Evolutionary conservation across 1,284 basidiomycete species (phyloP), one percentile per base, ranked within the genome.

Genomic region (Ceratobasidium sp.): DNA sequence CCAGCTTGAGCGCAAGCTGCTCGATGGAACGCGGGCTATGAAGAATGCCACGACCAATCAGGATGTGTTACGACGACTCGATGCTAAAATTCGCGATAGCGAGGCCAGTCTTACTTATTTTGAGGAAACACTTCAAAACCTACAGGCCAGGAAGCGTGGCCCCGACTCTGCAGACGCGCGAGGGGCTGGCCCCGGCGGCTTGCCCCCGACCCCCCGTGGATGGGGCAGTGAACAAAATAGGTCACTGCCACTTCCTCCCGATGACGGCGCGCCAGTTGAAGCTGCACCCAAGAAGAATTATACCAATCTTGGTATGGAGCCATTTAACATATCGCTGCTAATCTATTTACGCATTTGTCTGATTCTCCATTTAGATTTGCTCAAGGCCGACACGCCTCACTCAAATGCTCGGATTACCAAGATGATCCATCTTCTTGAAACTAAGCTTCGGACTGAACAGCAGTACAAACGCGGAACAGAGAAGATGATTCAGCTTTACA

Each of bases 381-480:
- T 98, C 79, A 96, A 96, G 79, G 95, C 95, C 73, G 97, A 99
- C 80, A 96, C 95, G 42, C 96, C 96, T 21, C 87, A 96, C 76
- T 96, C 94, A 23, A 91, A 94, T 4, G 91, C 93, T 72, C 99
- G 98, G 82, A 98, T 99, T 77, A 92, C 94, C 53, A 88, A 89
- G 74, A 98, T 98, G 96, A 86, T 99, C 69, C 95, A 98, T 79
- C 95, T 98, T 79, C 88, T 99, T 73, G 95, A 99, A 79, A 98
- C 98, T 86, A 99, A 99, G 81, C 88, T 98, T 60, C 93, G 96
- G 79, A 93, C 99, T 73, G 97, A 99, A 79, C 88, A 91, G 81
- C 95, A 99, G 80, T 98, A 98, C 83, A 97, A 97, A 82, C 86
- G 89, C 76, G 97, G 97, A 54, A 98, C 98, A 75, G 96, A 99